Evolutionary conservation across 2,329 filamentous ascomycete species (phyloP).

Genomic region (Aspergillus ruber): DNA sequence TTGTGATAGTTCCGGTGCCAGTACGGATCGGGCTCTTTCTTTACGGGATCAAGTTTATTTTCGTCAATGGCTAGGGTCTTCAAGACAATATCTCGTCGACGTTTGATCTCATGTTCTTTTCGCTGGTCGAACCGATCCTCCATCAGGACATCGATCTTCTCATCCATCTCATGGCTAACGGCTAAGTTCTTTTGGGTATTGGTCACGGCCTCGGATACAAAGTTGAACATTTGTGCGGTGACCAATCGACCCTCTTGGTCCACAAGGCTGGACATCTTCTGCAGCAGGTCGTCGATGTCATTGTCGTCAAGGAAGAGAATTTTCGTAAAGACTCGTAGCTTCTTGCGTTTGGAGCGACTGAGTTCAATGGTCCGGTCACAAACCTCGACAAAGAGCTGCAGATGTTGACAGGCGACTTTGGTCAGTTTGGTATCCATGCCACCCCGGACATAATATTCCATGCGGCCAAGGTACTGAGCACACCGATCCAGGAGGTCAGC

Average conservation of each 20-base stretch:
- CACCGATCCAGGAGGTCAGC: constrained; percentile 12
- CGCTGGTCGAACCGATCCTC: constrained; percentile 9
- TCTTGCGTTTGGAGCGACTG: constrained; percentile 8
- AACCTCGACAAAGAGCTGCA: constrained; percentile 15
- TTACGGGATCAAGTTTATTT: constrained; percentile 10
- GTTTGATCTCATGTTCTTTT: constrained; percentile 8
- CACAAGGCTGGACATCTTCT: constrained; percentile 10
- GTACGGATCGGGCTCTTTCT: constrained; percentile 8
- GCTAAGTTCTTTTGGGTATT: constrained; percentile 8
- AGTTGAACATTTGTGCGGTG: constrained; percentile 10
- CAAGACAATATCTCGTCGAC: constrained; percentile 7
- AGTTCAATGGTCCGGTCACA: constrained; percentile 13
- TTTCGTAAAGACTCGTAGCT: constrained; percentile 10
- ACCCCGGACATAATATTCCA: constrained; percentile 13
- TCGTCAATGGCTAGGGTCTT: constrained; percentile 11
- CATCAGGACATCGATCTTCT: constrained; percentile 11
- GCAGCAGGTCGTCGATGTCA: constrained; percentile 11
- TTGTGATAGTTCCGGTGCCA: constrained; percentile 13
- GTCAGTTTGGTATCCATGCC: constrained; percentile 12
- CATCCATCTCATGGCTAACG: constrained; percentile 8
- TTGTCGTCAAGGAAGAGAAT: constrained; percentile 15
- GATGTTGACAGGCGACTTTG: constrained; percentile 13
- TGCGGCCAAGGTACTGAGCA: constrained; percentile 8
- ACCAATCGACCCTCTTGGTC: constrained; percentile 12
- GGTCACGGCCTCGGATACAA: constrained; percentile 7